Conservation (phyloP, 345 rosid species). For the Kandelia obovata region DNA sequence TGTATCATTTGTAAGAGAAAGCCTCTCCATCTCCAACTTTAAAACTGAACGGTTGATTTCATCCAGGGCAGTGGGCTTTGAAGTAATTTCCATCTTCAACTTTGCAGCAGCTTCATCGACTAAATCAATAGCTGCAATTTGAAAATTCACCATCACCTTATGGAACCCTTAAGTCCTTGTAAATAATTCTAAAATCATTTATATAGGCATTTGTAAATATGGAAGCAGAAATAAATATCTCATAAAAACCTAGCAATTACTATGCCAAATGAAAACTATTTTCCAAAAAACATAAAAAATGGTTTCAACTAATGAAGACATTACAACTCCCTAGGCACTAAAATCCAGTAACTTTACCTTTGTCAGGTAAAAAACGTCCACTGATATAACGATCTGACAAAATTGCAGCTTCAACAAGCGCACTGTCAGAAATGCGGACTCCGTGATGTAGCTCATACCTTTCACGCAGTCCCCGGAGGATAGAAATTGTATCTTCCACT, state of each 20-base stretch:
- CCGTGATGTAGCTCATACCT: conserved; percentile 99
- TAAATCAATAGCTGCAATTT: conserved; percentile 82
- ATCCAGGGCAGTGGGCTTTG: conserved; percentile 97
- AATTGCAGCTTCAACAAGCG: conserved; percentile 96
- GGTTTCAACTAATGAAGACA: neutral
- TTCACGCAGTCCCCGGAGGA: conserved; percentile 93
- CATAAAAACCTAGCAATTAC: neutral
- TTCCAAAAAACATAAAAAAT: too few relatives aligned
- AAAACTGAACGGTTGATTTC: conserved; percentile 89
- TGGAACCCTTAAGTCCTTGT: neutral
- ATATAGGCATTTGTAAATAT: too few relatives aligned
- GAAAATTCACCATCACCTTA: conserved; percentile 15
- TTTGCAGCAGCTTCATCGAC: conserved; percentile 99
- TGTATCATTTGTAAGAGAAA: conserved; percentile 86
- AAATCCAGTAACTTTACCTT: conserved; percentile 48
- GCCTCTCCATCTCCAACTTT: conserved; percentile 97
- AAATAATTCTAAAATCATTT: too few relatives aligned
- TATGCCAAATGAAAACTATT: too few relatives aligned
- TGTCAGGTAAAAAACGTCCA: conserved; percentile 95
- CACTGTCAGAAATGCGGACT: conserved; percentile 94
- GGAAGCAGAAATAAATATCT: neutral
- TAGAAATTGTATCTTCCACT: conserved; percentile 87
- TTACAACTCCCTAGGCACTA: neutral
- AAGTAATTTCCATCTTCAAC: conserved; percentile 97
- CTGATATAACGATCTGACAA: conserved; percentile 97